Evolutionary conservation across 2,329 filamentous ascomycete genomes (phyloP).

Genomic region (Hymenoscyphus fructigenus): DNA sequence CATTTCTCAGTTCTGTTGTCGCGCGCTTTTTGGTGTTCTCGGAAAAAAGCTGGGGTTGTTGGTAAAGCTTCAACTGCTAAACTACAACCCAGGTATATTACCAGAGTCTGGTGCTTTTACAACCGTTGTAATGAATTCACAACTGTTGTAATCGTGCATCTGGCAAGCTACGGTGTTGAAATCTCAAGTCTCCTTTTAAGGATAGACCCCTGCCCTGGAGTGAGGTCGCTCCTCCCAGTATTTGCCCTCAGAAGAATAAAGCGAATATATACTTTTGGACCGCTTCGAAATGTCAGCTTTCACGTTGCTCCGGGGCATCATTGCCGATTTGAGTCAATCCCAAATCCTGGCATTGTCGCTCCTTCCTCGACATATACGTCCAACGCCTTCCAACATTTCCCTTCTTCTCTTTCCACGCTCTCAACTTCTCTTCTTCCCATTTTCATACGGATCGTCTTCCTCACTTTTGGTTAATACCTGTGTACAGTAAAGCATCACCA

Average conservation of each 20-base stretch:
- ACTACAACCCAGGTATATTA: too few species aligned
- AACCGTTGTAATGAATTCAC: too few species aligned
- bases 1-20: too few species aligned
- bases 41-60: too few species aligned
- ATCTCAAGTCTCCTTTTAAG: too few species aligned
- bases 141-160: too few species aligned
- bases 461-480: constrained; percentile 36
- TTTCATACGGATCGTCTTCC: constrained; percentile 21
- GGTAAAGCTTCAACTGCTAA: too few species aligned
- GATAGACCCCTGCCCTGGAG: too few species aligned
- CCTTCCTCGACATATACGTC: constrained; percentile 7
- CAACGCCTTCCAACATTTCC: constrained; percentile 27
- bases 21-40: too few species aligned
- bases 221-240: not conserved
- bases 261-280: not conserved
- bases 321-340: not conserved
- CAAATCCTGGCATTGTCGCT: not conserved
- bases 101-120: too few species aligned
- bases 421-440: constrained; percentile 39
- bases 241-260: not conserved
- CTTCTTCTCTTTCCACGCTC: constrained; percentile 9
- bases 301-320: not conserved
- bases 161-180: too few species aligned
- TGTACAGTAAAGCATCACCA: constrained; percentile 23
- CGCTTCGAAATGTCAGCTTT: too few species aligned